Conservation (phyloP, 2,329 filamentous ascomycete genomes). For the Nothophoma quercina region DNA sequence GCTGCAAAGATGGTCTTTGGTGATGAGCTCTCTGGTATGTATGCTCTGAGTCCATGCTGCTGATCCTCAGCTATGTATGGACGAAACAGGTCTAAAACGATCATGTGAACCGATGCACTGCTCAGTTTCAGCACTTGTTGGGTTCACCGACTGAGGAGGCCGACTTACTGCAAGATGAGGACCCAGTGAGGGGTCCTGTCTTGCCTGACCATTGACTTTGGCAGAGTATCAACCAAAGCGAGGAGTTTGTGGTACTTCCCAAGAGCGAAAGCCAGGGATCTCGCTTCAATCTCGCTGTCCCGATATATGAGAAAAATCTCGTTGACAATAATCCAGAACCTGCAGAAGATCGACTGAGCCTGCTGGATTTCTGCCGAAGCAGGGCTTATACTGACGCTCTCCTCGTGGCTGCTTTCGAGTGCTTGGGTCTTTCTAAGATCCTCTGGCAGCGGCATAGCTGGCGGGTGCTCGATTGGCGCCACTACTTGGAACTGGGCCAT, state of each 20-base stretch:
- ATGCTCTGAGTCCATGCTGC: constrained; percentile 15
- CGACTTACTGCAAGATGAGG: constrained; percentile 23
- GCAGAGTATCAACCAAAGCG: constrained; percentile 3
- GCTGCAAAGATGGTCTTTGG: constrained; percentile 22
- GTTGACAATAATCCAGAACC: constrained; percentile 18
- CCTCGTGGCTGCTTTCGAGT: not conserved
- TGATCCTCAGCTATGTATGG: constrained; percentile 16
- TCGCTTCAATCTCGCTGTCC: constrained; percentile 9
- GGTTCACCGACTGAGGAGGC: too few species aligned
- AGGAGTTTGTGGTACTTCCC: constrained; percentile 19
- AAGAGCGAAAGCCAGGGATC: constrained; percentile 19
- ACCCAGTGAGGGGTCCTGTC: constrained; percentile 13
- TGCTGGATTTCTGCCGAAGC: constrained; percentile 8
- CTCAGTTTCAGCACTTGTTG: not conserved
- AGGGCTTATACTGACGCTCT: constrained; percentile 1
- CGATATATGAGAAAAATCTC: constrained; percentile 19
- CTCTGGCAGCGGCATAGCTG: constrained; percentile 13
- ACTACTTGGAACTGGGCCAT: constrained; percentile 18
- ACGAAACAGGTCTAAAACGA: constrained; percentile 19
- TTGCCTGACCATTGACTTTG: constrained; percentile 8
- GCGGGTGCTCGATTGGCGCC: constrained; percentile 14
- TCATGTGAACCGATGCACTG: constrained; percentile 14
- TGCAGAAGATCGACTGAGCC: constrained; percentile 14
- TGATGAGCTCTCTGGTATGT: constrained; percentile 8
- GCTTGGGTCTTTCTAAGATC: not conserved